These are phyloP conservation scores for Kwoniella shivajii DNA, from an alignment of 1,284 basidiomycete genomes.

Conservation along the genomic window DNA sequence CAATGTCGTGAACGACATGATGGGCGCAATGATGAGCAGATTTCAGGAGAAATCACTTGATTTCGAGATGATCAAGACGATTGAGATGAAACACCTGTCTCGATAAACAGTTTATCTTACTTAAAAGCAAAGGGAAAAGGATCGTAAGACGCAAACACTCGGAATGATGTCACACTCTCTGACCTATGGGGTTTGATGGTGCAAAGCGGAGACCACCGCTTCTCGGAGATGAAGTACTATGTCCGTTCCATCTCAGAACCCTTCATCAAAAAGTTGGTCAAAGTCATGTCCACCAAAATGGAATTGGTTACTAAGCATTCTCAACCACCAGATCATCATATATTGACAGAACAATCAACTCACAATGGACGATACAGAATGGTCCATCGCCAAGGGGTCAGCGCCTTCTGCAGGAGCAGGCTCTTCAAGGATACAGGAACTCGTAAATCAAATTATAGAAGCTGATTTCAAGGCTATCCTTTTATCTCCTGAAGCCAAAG, in stretches of 20 bases:
- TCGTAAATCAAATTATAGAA: constrained; percentile 35
- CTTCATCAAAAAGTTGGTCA: constrained; percentile 22
- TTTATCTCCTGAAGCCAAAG: constrained; percentile 31
- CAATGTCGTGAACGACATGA: constrained; percentile 24
- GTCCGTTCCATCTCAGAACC: constrained; percentile 14
- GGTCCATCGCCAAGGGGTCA: too few relatives aligned
- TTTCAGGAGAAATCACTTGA: not conserved
- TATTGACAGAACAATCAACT: constrained; percentile 19
- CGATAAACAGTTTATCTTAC: too few relatives aligned
- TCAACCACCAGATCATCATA: not conserved
- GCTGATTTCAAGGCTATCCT: constrained; percentile 51
- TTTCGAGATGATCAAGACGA: too few relatives aligned
- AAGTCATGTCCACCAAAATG: not conserved
- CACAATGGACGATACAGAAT: constrained; percentile 36
- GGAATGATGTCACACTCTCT: too few relatives aligned
- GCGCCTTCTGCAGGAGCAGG: constrained; percentile 6
- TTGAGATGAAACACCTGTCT: too few relatives aligned
- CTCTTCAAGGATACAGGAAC: constrained; percentile 20
- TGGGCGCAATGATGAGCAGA: not conserved
- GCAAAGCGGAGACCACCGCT: not conserved
- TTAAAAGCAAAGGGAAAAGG: too few relatives aligned
- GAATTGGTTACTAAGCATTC: constrained; percentile 6
- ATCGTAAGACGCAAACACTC: too few relatives aligned
- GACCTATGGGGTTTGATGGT: too few relatives aligned
- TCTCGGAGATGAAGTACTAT: constrained; percentile 8